Evolutionary conservation across 2,329 filamentous ascomycete species (phyloP).

Genomic region (Pseudophaeomoniella oleicola): DNA sequence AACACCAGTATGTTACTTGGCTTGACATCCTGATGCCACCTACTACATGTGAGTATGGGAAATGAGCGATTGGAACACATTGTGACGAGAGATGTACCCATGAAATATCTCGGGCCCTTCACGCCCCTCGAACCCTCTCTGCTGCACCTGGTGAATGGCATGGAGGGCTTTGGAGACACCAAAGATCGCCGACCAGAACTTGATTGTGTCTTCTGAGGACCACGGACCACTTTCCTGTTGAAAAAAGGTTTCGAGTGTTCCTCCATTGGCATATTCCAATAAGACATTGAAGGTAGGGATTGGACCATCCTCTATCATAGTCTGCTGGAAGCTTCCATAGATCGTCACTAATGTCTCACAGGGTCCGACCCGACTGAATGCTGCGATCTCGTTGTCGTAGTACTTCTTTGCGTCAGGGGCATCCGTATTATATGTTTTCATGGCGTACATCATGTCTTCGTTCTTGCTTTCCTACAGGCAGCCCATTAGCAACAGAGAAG

Average conservation of each 20-base stretch:
- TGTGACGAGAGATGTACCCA: constrained; percentile 3
- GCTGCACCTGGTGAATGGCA: constrained; percentile 7
- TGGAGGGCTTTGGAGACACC: constrained; percentile 14
- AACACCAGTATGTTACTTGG: constrained; percentile 17
- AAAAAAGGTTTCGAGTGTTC: constrained; percentile 19
- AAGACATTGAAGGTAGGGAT: constrained; percentile 17
- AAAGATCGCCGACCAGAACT: constrained; percentile 18
- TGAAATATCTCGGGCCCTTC: constrained; percentile 4
- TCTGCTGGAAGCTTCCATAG: constrained; percentile 12
- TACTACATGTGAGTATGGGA: constrained; percentile 5
- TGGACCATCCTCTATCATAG: constrained; percentile 1
- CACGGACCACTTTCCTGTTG: constrained; percentile 10
- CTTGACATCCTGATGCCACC: constrained; percentile 19
- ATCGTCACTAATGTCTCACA: constrained; percentile 8
- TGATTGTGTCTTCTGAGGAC: constrained; percentile 14
- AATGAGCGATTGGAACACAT: neutral
- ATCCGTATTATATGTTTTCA: constrained; percentile 14
- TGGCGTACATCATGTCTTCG: constrained; percentile 12
- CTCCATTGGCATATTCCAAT: constrained; percentile 20
- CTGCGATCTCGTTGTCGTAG: constrained; percentile 14
- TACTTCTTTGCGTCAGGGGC: constrained; percentile 8
- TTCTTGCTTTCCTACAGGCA: constrained; percentile 1
- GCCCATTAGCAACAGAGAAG: neutral
- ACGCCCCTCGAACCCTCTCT: too few relatives aligned
- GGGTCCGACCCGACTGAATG: constrained; percentile 9